Evolutionary conservation across 257 asterid species (phyloP).

Genomic region (Osmanthus fragrans): DNA sequence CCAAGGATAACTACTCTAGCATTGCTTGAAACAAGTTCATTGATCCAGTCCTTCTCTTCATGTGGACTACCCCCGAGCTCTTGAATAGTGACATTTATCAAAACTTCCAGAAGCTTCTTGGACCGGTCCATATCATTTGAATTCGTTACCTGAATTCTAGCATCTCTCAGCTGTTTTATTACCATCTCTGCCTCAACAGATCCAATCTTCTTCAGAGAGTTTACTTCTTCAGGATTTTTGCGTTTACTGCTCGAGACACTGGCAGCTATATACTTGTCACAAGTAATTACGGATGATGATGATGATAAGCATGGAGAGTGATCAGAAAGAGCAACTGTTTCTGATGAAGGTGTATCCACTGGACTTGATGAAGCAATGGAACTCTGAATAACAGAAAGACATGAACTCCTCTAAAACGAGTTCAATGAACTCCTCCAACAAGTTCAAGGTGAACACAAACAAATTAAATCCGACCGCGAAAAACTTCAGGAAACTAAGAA

Average conservation of each 20-base stretch:
- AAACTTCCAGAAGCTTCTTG: slow-evolving; percentile 56
- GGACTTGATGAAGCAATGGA: slow-evolving; percentile 22
- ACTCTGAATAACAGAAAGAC: slow-evolving; percentile 35
- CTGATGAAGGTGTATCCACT: slow-evolving; percentile 29
- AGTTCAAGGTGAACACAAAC: neutral
- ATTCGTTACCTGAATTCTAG: slow-evolving; percentile 42
- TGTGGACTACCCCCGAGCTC: slow-evolving; percentile 42
- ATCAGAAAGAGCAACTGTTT: slow-evolving; percentile 30
- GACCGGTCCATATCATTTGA: slow-evolving; percentile 45
- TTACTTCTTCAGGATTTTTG: slow-evolving; percentile 22
- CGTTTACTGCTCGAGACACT: slow-evolving; percentile 10
- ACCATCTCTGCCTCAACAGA: slow-evolving; percentile 50
- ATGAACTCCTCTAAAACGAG: neutral
- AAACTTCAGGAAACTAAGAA: neutral
- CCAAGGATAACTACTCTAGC: slow-evolving; percentile 33
- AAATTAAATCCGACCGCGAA: neutral
- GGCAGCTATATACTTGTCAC: slow-evolving; percentile 17
- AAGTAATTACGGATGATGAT: slow-evolving; percentile 33
- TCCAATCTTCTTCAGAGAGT: slow-evolving; percentile 20
- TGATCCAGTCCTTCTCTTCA: slow-evolving; percentile 43
- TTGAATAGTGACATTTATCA: slow-evolving; percentile 36
- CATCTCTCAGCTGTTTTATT: slow-evolving; percentile 51
- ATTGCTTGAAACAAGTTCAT: slow-evolving; percentile 32
- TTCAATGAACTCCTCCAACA: neutral
- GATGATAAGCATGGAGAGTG: slow-evolving; percentile 39